These are phyloP conservation scores for Phanerodontia chrysosporium DNA, from an alignment of 768 basidiomycete genomes.

Conservation along the genomic window DNA sequence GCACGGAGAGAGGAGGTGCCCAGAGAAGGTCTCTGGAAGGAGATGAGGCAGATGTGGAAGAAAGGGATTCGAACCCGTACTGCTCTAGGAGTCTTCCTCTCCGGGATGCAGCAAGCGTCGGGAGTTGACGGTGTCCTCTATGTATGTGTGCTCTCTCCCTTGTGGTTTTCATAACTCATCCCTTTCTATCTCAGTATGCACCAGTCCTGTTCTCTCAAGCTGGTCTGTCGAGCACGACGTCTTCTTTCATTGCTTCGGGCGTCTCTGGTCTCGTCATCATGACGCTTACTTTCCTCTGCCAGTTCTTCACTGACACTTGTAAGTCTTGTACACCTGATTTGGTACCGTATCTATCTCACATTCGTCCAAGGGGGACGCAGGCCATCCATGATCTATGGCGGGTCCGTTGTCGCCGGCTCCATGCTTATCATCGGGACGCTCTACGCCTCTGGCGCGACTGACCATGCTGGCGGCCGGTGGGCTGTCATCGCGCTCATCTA, in stretches of 20 bases:
- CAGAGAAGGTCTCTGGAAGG: constrained; percentile 7
- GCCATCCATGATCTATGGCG: constrained; percentile 39
- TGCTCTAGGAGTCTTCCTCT: constrained; percentile 38
- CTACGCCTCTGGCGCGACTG: constrained; percentile 35
- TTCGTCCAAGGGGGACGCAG: constrained; percentile 28
- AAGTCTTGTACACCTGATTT: not conserved
- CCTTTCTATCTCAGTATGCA: constrained; percentile 30
- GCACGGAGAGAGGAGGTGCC: constrained; percentile 17
- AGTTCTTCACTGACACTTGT: constrained; percentile 38
- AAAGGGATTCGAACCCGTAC: constrained; percentile 31
- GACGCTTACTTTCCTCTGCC: constrained; percentile 33
- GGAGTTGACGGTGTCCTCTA: constrained; percentile 34
- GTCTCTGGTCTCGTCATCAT: constrained; percentile 44
- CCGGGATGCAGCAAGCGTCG: constrained; percentile 39
- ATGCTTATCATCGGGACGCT: constrained; percentile 41
- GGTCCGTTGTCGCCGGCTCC: constrained; percentile 32
- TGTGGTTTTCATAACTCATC: too few relatives aligned
- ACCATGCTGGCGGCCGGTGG: constrained; percentile 31
- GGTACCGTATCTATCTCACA: not conserved
- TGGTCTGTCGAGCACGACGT: constrained; percentile 42
- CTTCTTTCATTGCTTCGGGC: constrained; percentile 48
- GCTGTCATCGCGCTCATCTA: constrained; percentile 44
- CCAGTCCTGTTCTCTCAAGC: constrained; percentile 47
- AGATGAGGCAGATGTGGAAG: constrained; percentile 22
- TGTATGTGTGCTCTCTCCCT: constrained; percentile 15